Evolutionary conservation across 1,284 basidiomycete species (phyloP).

Genomic region (Hemileia vastatrix): DNA sequence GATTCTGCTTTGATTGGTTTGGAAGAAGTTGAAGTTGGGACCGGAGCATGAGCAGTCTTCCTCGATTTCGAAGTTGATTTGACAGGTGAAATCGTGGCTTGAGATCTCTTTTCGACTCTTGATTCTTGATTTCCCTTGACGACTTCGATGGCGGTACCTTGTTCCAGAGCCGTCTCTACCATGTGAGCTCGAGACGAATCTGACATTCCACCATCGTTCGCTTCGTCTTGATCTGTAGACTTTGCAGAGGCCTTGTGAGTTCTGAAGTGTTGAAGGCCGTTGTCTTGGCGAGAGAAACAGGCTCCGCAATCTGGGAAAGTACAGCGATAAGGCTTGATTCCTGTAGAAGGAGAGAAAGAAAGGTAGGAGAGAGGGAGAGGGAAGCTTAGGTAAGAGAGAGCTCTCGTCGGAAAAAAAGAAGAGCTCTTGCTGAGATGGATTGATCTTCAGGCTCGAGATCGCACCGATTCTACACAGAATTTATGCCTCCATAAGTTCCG

Average conservation of each 20-base stretch:
- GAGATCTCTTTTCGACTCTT: not conserved
- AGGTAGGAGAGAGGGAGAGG: not conserved
- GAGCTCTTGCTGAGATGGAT: too few relatives aligned
- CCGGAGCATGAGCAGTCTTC: not conserved
- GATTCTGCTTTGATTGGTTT: not conserved
- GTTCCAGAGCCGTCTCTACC: not conserved
- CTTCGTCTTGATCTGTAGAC: not conserved
- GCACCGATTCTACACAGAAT: too few relatives aligned
- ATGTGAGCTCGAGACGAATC: not conserved
- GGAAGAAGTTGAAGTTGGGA: not conserved
- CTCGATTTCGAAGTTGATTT: not conserved
- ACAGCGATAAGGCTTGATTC: constrained; percentile 39
- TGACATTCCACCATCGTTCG: not conserved
- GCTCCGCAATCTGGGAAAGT: constrained; percentile 43
- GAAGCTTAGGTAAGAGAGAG: not conserved
- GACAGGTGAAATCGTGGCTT: not conserved
- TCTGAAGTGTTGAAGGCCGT: constrained; percentile 42
- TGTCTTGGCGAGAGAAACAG: constrained; percentile 43
- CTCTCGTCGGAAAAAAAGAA: too few relatives aligned
- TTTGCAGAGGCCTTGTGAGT: constrained; percentile 35
- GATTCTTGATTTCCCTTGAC: not conserved
- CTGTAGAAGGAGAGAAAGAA: constrained; percentile 3
- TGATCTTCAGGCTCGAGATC: too few relatives aligned
- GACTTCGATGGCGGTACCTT: not conserved
- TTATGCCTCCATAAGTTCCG: too few relatives aligned